Base-by-base conservation (phyloP, 805 yeast genomes). In the Kurtzmaniella fragi region DNA sequence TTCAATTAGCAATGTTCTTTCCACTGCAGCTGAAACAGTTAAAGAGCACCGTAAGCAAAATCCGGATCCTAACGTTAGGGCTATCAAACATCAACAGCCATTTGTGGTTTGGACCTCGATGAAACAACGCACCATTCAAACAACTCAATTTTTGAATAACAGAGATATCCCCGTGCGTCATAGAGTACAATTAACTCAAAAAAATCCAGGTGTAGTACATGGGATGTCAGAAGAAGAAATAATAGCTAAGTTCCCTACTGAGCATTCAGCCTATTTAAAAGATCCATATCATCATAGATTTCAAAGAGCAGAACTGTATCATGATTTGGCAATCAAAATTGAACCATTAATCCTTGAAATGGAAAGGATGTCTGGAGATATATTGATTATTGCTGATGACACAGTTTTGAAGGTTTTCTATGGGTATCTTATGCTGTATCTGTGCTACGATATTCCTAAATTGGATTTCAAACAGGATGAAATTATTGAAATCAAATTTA, bases 51-150 rank as follows among this genome's bases (percentile, higher is more conserved):
- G 14, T 28, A 28, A 28, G 15, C n/a, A 28, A n/a, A 28, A 13
- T n/a, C 30, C 30, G 28, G 38, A 28, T 32, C 38, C 13, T 28
- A 16, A 17, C 16, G 14, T 39, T 40, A 37, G 31, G 44, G 31
- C 32, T 42, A 36, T 37, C 40, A 31, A 7, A 7, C 74, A 70
- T 46, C 78, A 73, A 28, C 75, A 78, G 45, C 75, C 83, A 4
- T 71, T 90, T 50, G 80, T 82, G 3, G 90, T 93, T n/a, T 91
- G 98, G 96, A 89, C 97, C 1, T 95, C 98, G 1, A 87, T 91
- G 4, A 77, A 96, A 45, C 72, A 78, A 47, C 76, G 96, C 54
- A 88, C 97, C 0, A 72, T 80, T 14, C 87, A 90, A 48, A 80
- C 95, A 5, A 88, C 91, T 0, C 71, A 73, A 39, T 78, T 73